phyloP scores from a whole-genome alignment of 1,284 basidiomycete species.

The Leccinum griseonigrum region DNA sequence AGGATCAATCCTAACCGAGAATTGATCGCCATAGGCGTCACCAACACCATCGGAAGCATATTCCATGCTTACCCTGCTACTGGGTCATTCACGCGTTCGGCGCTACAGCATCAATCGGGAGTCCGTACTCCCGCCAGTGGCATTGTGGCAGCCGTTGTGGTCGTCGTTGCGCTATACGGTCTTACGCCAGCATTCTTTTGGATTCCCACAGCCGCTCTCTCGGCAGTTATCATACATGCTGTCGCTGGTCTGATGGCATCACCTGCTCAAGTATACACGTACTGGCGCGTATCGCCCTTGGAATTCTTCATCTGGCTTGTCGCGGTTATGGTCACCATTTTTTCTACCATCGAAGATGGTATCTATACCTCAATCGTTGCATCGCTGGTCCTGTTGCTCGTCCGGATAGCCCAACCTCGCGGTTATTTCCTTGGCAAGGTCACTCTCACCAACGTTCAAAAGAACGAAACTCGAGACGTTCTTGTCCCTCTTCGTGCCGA shows the following conservation, averaged over 20 bases:
- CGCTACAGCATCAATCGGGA: conserved; percentile 94
- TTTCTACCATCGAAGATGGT: conserved; percentile 89
- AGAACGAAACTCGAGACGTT: conserved; percentile 61
- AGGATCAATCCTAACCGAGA: conserved; percentile 91
- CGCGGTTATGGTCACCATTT: conserved; percentile 87
- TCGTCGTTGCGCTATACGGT: conserved; percentile 93
- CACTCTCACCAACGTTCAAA: conserved; percentile 38
- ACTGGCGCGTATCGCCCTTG: conserved; percentile 92
- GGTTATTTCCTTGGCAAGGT: conserved; percentile 89
- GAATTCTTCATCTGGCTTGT: conserved; percentile 92
- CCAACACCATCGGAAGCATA: conserved; percentile 81
- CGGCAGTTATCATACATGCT: conserved; percentile 95
- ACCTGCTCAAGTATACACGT: conserved; percentile 85
- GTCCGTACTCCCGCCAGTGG: conserved; percentile 94
- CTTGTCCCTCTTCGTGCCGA: conserved; percentile 76
- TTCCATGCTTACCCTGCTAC: conserved; percentile 96
- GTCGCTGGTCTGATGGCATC: conserved; percentile 91
- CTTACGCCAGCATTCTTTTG: conserved; percentile 89
- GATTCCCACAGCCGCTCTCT: conserved; percentile 78
- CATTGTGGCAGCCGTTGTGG: conserved; percentile 83
- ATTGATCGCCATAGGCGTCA: conserved; percentile 96
- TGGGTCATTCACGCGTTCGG: conserved; percentile 96
- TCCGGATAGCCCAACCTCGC: conserved; percentile 90
- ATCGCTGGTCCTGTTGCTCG: conserved; percentile 81
- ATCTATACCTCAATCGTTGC: conserved; percentile 89